Percentiles rank a stretch among this genome's conserved stretches.
These are phyloP conservation scores for Albugo laibachii DNA, from an alignment of 352 stramenopile genomes.

Conservation along the genomic window DNA sequence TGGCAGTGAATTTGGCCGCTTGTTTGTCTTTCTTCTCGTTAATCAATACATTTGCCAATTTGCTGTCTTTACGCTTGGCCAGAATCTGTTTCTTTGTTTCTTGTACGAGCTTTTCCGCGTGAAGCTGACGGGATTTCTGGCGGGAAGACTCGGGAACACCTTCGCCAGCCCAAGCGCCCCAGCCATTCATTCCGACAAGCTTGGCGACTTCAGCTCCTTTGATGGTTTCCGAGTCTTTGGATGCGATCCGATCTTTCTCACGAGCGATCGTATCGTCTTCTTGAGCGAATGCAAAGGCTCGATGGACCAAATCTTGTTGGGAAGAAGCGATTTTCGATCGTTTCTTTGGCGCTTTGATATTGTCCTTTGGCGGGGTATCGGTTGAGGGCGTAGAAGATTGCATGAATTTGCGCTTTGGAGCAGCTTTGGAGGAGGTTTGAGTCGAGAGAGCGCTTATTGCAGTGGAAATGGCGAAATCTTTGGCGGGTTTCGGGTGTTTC, in stretches of 20 bases:
- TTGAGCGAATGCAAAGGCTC: conserved; percentile 88
- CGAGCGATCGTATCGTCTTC: conserved; percentile 85
- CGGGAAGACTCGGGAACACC: conserved; percentile 54
- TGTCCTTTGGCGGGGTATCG: conserved; percentile 17
- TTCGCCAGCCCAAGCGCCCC: conserved; percentile 81
- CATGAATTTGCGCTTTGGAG: conserved; percentile 1
- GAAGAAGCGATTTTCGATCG: conserved; percentile 5
- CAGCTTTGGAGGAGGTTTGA: conserved; percentile 12
- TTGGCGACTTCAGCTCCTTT: conserved; percentile 59
- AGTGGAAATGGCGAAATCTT: conserved; percentile 3
- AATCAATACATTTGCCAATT: conserved; percentile 51
- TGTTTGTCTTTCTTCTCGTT: conserved; percentile 84
- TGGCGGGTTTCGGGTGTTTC: conserved; percentile 13
- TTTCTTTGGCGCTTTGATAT: conserved; percentile 2
- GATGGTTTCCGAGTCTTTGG: conserved; percentile 42
- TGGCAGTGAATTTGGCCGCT: conserved; percentile 54
- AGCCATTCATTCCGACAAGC: conserved; percentile 73
- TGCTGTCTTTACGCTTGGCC: conserved; percentile 42
- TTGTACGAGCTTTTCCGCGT: conserved; percentile 42
- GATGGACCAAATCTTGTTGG: conserved; percentile 88
- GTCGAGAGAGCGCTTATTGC: conserved; percentile 36
- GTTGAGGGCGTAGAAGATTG: conserved; percentile 9
- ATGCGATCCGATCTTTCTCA: conserved; percentile 77
- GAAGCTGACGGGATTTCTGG: conserved; percentile 67
- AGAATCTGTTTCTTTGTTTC: conserved; percentile 56